These are phyloP conservation scores for Aspergillus candidus DNA, from an alignment of 2,329 filamentous ascomycete genomes.

Conservation along the genomic window DNA sequence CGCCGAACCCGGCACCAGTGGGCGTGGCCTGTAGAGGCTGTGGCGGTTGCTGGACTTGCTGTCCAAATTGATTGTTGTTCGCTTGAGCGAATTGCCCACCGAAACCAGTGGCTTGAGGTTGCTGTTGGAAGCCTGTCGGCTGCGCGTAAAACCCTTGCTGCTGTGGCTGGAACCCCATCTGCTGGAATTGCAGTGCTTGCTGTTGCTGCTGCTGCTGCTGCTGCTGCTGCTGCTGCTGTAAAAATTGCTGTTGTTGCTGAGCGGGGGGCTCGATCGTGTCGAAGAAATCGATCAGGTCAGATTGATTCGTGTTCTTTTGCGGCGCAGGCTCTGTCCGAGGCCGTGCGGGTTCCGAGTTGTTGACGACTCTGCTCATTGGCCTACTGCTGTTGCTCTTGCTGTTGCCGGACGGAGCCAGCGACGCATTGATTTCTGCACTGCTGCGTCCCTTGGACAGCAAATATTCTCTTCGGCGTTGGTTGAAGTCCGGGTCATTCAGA, in stretches of 20 bases:
- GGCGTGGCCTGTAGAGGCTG: slow-evolving; percentile 54
- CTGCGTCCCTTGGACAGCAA: slow-evolving; percentile 77
- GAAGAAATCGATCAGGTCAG: slow-evolving; percentile 90
- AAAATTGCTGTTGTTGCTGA: slow-evolving; percentile 48
- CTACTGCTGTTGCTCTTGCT: slow-evolving; percentile 4
- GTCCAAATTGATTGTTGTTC: slow-evolving; percentile 34
- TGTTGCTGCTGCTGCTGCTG: slow-evolving; percentile 20
- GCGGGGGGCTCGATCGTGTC: slow-evolving; percentile 88
- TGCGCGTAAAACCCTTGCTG: slow-evolving; percentile 20
- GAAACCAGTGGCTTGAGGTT: slow-evolving; percentile 28
- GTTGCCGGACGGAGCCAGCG: slow-evolving; percentile 16
- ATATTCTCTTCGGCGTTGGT: slow-evolving; percentile 86
- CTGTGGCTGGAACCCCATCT: slow-evolving; percentile 25
- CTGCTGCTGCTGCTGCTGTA: slow-evolving; percentile 36
- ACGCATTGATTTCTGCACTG: slow-evolving; percentile 42
- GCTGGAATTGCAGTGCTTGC: slow-evolving; percentile 37
- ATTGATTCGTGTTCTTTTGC: slow-evolving; percentile 38
- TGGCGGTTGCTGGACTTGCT: slow-evolving; percentile 22
- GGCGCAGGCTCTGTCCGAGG: slow-evolving; percentile 25
- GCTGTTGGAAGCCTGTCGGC: slow-evolving; percentile 32
- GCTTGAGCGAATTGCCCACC: slow-evolving; percentile 20
- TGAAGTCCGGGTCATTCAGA: slow-evolving; percentile 88
- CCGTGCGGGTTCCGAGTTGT: slow-evolving; percentile 18
- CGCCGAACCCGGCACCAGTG: slow-evolving; percentile 77
- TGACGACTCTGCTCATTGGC: slow-evolving; percentile 23